Conservation (phyloP, 257 asterid genomes). For the Avicennia marina region DNA sequence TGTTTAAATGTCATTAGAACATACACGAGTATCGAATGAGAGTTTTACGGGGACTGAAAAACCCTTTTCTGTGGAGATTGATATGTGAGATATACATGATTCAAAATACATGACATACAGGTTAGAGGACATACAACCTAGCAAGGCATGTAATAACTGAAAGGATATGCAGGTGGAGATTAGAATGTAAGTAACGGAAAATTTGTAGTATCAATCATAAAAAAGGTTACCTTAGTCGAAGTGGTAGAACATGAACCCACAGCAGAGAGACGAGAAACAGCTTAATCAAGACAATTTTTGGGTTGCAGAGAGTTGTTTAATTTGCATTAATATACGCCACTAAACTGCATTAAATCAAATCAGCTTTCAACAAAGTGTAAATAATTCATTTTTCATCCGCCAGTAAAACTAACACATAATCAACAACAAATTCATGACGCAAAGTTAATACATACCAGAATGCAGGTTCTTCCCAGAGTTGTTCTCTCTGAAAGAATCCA, state of each 20-base stretch:
- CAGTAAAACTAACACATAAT: background rate
- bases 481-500: slow-evolving; percentile 26
- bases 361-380: too few relatives aligned
- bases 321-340: too few relatives aligned
- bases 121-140: too few relatives aligned
- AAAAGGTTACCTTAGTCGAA: slow-evolving; percentile 34
- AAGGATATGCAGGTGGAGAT: background rate
- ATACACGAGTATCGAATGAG: too few relatives aligned
- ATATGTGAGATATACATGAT: too few relatives aligned
- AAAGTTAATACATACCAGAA: slow-evolving; percentile 20
- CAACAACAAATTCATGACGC: background rate
- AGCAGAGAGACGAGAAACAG: slow-evolving; percentile 20
- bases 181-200: background rate
- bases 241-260: slow-evolving; percentile 35
- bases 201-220: background rate
- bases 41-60: too few relatives aligned
- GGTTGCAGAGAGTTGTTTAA: too few relatives aligned
- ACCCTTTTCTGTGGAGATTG: too few relatives aligned
- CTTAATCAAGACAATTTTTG: slow-evolving; percentile 5
- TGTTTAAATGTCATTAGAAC: too few relatives aligned
- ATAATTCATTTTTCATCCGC: background rate
- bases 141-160: too few relatives aligned
- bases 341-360: too few relatives aligned
- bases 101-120: too few relatives aligned
- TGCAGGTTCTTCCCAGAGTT: slow-evolving; percentile 9